phyloP scores from a whole-genome alignment of 2,329 filamentous ascomycete genomes.

The Aspergillus terreus region DNA sequence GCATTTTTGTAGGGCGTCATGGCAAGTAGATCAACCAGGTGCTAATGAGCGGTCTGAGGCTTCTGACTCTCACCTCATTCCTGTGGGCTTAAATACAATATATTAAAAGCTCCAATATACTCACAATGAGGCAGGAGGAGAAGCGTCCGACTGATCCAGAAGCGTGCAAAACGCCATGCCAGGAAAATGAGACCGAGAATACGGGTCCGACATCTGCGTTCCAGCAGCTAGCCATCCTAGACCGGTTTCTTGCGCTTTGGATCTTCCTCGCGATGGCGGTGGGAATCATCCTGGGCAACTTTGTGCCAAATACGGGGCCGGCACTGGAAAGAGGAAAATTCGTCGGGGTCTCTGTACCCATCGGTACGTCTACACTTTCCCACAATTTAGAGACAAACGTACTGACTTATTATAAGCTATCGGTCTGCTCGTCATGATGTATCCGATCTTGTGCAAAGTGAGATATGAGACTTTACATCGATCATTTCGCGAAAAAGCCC shows the following conservation, averaged over 20 bases:
- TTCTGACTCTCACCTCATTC: background rate
- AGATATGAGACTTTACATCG: constrained; percentile 71
- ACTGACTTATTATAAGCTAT: constrained; percentile 52
- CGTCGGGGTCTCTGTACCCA: constrained; percentile 64
- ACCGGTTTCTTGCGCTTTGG: constrained; percentile 50
- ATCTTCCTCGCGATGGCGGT: constrained; percentile 74
- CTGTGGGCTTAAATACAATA: background rate
- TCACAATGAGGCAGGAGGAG: constrained; percentile 2
- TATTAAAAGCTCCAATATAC: background rate
- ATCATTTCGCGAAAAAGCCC: constrained; percentile 55
- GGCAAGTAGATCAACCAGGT: background rate
- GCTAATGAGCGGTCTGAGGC: background rate
- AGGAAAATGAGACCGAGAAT: background rate
- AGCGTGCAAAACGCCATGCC: constrained; percentile 4
- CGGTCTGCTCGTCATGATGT: constrained; percentile 88
- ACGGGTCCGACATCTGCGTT: constrained; percentile 16
- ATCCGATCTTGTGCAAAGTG: constrained; percentile 85
- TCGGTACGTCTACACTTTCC: constrained; percentile 45
- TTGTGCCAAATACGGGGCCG: constrained; percentile 58
- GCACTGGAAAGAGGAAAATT: constrained; percentile 68
- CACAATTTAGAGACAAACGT: background rate
- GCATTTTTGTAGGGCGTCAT: background rate
- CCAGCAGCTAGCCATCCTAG: constrained; percentile 15
- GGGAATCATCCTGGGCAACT: constrained; percentile 72
- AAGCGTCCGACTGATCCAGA: constrained; percentile 8